Percentiles rank a stretch among this genome's conserved stretches.
phyloP scores from a whole-genome alignment of 805 yeast genomes.

The Jamesozyma rosinii region DNA sequence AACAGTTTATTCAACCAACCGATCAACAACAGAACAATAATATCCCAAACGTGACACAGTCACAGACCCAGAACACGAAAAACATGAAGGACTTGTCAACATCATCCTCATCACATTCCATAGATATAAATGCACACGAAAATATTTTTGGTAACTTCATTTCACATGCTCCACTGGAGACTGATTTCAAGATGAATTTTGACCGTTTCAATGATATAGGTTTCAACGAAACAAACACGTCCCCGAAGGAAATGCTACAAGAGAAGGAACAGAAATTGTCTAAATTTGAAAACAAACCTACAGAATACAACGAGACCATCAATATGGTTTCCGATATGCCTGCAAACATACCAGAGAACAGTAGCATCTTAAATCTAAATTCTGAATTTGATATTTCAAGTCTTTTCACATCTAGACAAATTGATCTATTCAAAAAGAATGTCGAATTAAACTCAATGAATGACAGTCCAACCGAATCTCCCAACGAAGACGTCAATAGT shows the following conservation, averaged over 20 bases:
- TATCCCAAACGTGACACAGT: neutral
- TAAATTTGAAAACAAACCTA: neutral
- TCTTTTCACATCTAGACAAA: slow-evolving; percentile 56
- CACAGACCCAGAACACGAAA: neutral
- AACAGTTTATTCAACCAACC: neutral
- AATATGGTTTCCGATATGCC: no score
- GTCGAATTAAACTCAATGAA: slow-evolving; percentile 4
- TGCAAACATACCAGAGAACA: no score
- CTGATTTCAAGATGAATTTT: slow-evolving; percentile 41
- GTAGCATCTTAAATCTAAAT: neutral
- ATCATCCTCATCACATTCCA: neutral
- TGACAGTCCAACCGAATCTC: neutral
- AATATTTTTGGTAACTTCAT: slow-evolving; percentile 7
- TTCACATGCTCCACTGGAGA: slow-evolving; percentile 33
- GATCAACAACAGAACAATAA: neutral
- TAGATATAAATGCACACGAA: slow-evolving; percentile 2
- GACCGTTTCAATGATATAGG: slow-evolving; percentile 50
- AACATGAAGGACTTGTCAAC: neutral
- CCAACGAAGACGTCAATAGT: neutral
- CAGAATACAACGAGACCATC: neutral
- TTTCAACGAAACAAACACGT: slow-evolving; percentile 25
- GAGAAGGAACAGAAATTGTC: no score
- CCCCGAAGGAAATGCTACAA: neutral
- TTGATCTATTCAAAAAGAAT: slow-evolving; percentile 49
- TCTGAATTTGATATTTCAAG: slow-evolving; percentile 40